These are phyloP conservation scores for Suhomyces anneliseae DNA, from an alignment of 1,139 yeast species.

Conservation along the genomic window DNA sequence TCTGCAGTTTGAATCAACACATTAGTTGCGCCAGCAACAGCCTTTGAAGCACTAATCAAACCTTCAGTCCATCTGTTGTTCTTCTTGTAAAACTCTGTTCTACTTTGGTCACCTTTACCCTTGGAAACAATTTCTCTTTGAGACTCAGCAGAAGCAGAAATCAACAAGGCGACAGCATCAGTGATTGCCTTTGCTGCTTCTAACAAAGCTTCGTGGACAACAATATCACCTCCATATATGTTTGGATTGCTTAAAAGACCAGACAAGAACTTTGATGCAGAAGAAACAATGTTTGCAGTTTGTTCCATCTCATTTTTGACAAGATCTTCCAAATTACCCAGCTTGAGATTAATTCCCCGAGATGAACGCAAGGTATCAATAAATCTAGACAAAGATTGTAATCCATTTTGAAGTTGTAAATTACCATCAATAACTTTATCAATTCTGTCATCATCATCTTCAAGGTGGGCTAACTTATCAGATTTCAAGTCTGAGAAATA, in stretches of 20 bases:
- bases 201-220: constrained; percentile 75
- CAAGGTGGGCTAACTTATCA: constrained; percentile 46
- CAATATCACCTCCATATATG: constrained; percentile 59
- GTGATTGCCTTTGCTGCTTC: constrained; percentile 82
- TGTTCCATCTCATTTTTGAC: constrained; percentile 72
- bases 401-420: constrained; percentile 66
- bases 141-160: constrained; percentile 76
- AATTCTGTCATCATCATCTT: constrained; percentile 65
- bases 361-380: constrained; percentile 56
- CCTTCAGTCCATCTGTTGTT: constrained; percentile 96
- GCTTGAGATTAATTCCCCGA: constrained; percentile 36
- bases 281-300: constrained; percentile 68
- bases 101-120: constrained; percentile 65
- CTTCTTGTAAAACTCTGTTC: constrained; percentile 80
- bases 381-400: constrained; percentile 58
- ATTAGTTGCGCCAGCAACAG: constrained; percentile 84
- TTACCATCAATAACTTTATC: constrained; percentile 78
- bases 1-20: constrained; percentile 81
- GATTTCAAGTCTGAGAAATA: constrained; percentile 65
- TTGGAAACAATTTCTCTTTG: constrained; percentile 79
- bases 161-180: constrained; percentile 71
- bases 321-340: constrained; percentile 64
- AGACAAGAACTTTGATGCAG: constrained; percentile 63
- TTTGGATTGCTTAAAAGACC: constrained; percentile 56
- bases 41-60: constrained; percentile 83